Conservation (phyloP, 345 rosid species). For the Boechera stricta region DNA sequence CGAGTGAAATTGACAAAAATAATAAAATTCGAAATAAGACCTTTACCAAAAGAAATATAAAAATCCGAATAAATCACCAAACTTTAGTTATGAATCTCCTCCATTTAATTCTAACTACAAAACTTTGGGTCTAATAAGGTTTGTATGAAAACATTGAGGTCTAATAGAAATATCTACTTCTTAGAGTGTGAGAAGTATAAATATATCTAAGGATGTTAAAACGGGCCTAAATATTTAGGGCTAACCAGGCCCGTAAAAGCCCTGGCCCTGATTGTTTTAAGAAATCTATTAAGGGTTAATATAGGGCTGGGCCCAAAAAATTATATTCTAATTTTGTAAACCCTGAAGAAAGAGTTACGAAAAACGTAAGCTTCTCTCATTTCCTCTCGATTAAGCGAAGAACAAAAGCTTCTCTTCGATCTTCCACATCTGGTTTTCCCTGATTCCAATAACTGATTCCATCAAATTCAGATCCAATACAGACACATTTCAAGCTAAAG, state of each 20-base stretch:
- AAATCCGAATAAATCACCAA: background rate
- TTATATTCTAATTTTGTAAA: too few species aligned
- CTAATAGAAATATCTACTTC: background rate
- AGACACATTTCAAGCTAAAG: background rate
- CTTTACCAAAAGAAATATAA: background rate
- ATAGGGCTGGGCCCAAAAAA: too few species aligned
- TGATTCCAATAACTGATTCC: conserved; percentile 60
- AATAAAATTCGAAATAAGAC: background rate
- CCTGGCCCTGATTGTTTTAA: too few species aligned
- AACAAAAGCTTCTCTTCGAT: too few species aligned
- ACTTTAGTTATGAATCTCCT: too few species aligned
- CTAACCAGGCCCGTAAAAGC: too few species aligned
- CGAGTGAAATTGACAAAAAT: background rate
- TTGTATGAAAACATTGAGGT: background rate
- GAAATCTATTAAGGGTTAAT: too few species aligned
- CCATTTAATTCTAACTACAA: background rate
- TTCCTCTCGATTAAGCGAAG: too few species aligned
- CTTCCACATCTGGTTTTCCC: conserved; percentile 53
- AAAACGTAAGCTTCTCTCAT: too few species aligned
- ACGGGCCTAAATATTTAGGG: too few species aligned
- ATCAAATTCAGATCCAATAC: background rate
- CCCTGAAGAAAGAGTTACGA: too few species aligned
- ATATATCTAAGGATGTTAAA: background rate
- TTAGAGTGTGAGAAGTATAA: background rate
- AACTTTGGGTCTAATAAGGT: background rate